Percentiles rank a stretch among this genome's conserved stretches.
These are phyloP conservation scores for Candida koratica DNA, from an alignment of 805 yeast genomes.

Conservation along the genomic window DNA sequence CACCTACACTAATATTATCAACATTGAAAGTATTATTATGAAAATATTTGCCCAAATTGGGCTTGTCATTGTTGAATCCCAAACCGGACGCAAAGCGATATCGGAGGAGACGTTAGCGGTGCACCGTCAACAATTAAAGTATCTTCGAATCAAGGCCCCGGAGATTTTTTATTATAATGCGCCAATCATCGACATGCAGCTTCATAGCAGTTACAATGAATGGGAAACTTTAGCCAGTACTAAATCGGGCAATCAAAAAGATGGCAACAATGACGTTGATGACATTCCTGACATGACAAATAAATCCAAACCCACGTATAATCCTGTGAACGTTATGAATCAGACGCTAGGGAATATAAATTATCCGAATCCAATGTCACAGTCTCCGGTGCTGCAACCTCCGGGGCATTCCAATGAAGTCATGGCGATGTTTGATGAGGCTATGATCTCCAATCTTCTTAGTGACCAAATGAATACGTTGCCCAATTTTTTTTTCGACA, in stretches of 20 bases:
- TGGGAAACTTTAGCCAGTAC: conserved; percentile 6
- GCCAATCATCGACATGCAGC: background rate
- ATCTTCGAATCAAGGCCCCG: conserved; percentile 10
- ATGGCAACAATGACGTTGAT: background rate
- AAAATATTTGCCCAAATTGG: conserved; percentile 12
- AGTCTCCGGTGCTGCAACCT: background rate
- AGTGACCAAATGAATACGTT: conserved; percentile 25
- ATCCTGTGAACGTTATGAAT: conserved; percentile 23
- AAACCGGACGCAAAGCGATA: background rate
- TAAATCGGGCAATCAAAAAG: too few relatives aligned
- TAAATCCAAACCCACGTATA: conserved; percentile 18
- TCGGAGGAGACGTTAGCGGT: background rate
- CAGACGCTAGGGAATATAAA: background rate
- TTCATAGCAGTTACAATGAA: conserved; percentile 8
- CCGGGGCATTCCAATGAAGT: conserved; percentile 13
- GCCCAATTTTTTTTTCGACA: conserved; percentile 40
- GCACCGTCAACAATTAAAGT: conserved; percentile 8
- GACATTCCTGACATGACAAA: background rate
- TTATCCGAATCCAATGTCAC: background rate
- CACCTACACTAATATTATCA: background rate
- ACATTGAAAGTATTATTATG: conserved; percentile 10
- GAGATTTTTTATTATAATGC: conserved; percentile 7
- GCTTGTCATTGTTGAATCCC: conserved; percentile 9
- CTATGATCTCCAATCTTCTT: conserved; percentile 19
- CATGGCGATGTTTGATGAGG: conserved; percentile 21